A percentile compares a stretch with the other conserved stretches of the same genome.
Conservation (phyloP, 179 eudicot genomes). For the Monotropa hypopitys region DNA sequence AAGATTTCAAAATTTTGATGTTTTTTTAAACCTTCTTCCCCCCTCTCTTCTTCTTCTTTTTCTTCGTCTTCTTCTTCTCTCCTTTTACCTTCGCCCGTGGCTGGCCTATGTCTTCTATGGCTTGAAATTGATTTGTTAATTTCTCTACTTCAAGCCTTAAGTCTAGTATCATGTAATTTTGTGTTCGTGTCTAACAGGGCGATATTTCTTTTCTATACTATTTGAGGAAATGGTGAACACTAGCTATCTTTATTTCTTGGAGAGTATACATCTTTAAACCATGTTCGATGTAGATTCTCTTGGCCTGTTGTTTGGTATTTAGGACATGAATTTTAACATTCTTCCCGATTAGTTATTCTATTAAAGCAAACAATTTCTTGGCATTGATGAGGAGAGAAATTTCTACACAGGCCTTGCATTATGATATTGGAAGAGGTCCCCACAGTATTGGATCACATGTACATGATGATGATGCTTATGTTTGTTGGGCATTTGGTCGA, state of each 20-base stretch:
- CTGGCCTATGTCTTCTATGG: background rate
- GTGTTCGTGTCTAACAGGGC: background rate
- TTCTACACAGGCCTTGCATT: conserved; percentile 66
- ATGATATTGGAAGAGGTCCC: conserved; percentile 96
- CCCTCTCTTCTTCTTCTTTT: no score
- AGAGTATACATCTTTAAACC: background rate
- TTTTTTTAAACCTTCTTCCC: background rate
- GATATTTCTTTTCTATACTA: background rate
- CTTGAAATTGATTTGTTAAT: background rate
- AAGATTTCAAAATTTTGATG: background rate
- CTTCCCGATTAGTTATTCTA: background rate
- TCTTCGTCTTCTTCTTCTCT: no score
- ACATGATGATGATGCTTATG: conserved; percentile 99
- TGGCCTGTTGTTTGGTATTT: background rate
- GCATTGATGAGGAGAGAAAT: background rate
- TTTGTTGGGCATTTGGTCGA: conserved; percentile 99
- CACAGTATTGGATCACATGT: conserved; percentile 98
- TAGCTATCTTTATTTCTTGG: background rate
- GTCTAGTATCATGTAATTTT: background rate
- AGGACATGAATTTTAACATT: background rate
- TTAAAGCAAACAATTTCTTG: background rate
- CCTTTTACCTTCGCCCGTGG: background rate
- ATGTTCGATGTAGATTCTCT: background rate
- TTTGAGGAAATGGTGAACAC: background rate
- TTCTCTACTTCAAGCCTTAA: background rate